phyloP scores from a whole-genome alignment of 768 basidiomycete genomes.

The Panellus pusillus region DNA sequence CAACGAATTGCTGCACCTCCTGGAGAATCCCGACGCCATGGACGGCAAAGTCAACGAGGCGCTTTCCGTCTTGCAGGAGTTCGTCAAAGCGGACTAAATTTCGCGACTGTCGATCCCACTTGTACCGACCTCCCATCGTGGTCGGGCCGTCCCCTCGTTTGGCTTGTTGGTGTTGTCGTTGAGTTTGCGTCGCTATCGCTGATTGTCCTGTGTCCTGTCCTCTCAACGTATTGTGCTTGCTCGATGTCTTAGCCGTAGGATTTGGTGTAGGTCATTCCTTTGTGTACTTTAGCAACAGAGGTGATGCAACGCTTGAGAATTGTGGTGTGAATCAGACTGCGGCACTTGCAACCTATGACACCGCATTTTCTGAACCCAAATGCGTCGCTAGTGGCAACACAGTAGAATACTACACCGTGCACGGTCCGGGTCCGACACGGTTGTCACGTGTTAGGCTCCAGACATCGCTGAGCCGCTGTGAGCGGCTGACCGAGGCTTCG shows the following conservation, averaged over 20 bases:
- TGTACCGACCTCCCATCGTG: constrained; percentile 35
- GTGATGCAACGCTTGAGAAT: constrained; percentile 51
- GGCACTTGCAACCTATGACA: no score
- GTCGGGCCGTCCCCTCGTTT: constrained; percentile 52
- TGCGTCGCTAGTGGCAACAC: no score
- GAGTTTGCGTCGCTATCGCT: constrained; percentile 27
- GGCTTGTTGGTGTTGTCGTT: constrained; percentile 27
- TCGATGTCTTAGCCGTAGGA: constrained; percentile 35
- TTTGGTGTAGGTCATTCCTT: constrained; percentile 56
- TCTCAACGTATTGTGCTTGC: constrained; percentile 27
- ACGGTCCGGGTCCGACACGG: no score
- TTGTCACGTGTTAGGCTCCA: no score
- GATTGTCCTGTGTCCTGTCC: constrained; percentile 30
- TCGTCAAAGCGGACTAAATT: constrained; percentile 45
- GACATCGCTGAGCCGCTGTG: no score
- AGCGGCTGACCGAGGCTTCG: no score
- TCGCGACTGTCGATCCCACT: constrained; percentile 15
- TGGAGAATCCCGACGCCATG: constrained; percentile 82
- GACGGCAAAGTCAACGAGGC: constrained; percentile 91
- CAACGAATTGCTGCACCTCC: constrained; percentile 82
- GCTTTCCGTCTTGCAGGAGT: constrained; percentile 84
- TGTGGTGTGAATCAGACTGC: neutral
- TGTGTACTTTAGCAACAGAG: constrained; percentile 60
- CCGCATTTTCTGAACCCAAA: no score
- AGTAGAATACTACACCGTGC: neutral